These are phyloP conservation scores for Rubia tinctorum DNA, from an alignment of 305 asterid genomes.

Conservation along the genomic window DNA sequence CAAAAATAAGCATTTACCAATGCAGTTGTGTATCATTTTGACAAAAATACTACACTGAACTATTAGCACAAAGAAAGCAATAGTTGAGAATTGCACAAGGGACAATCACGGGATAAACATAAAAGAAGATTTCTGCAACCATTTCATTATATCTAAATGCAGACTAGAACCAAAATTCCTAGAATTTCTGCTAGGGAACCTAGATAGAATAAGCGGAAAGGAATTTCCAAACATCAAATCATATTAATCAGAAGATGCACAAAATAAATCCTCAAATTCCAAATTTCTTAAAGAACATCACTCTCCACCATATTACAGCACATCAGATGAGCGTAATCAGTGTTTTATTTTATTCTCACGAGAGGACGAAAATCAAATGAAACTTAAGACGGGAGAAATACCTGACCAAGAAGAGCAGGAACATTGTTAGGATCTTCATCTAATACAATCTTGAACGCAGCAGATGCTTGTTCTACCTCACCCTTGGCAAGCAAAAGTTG, in stretches of 20 bases:
- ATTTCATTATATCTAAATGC: background rate
- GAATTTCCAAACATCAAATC: background rate
- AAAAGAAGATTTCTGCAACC: background rate
- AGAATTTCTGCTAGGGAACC: background rate
- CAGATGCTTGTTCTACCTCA: constrained; percentile 86
- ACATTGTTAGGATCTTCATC: constrained; percentile 92
- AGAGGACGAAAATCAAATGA: background rate
- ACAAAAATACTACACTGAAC: background rate
- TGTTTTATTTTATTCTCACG: background rate
- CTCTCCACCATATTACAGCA: constrained; percentile 1
- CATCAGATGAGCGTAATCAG: background rate
- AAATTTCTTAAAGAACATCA: background rate
- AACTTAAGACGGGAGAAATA: constrained; percentile 30
- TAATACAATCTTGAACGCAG: constrained; percentile 90
- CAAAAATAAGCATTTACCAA: background rate
- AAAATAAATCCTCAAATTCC: background rate
- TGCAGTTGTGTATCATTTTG: background rate
- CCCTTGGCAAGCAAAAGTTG: constrained; percentile 98
- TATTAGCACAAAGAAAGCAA: background rate
- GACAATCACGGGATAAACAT: background rate
- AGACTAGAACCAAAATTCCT: background rate
- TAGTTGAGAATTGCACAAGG: background rate
- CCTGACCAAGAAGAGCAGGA: constrained; percentile 99
- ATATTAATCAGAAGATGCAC: constrained; percentile 13
- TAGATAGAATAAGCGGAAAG: background rate